Percentiles rank a stretch among this genome's conserved stretches.
These are phyloP conservation scores for Cryptococcus jaspeensis DNA, from an alignment of 1,284 basidiomycete genomes.

Conservation along the genomic window DNA sequence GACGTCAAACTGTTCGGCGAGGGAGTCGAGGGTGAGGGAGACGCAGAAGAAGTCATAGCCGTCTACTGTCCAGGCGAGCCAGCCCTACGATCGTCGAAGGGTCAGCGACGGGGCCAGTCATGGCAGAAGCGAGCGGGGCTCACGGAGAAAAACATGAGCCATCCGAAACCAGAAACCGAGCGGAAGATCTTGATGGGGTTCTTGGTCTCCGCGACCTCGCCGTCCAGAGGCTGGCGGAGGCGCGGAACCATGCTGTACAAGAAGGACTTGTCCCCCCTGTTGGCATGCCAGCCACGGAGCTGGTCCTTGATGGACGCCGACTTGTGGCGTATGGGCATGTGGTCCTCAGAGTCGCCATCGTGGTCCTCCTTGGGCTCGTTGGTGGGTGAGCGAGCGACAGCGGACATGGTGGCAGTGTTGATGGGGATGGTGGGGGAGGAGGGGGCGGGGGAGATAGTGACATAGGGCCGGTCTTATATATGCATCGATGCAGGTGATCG, in stretches of 20 bases:
- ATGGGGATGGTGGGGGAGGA: too few relatives aligned
- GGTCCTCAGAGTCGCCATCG: conserved; percentile 9
- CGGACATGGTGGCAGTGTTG: not conserved
- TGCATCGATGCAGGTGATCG: too few relatives aligned
- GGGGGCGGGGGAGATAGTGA: too few relatives aligned
- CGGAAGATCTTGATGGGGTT: conserved; percentile 50
- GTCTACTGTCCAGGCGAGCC: conserved; percentile 61
- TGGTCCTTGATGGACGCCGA: conserved; percentile 29
- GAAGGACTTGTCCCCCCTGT: conserved; percentile 34
- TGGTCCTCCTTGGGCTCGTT: not conserved
- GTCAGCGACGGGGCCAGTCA: not conserved
- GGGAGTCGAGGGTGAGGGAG: conserved; percentile 64
- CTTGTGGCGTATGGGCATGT: not conserved
- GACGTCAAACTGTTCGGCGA: conserved; percentile 53
- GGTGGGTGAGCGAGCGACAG: not conserved
- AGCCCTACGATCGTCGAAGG: conserved; percentile 50
- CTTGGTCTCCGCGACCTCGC: conserved; percentile 24
- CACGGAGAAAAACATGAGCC: conserved; percentile 58
- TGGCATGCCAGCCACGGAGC: conserved; percentile 40
- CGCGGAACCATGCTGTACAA: conserved; percentile 31
- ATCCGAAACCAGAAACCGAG: conserved; percentile 53
- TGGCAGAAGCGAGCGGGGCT: conserved; percentile 4
- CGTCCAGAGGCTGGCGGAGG: conserved; percentile 9
- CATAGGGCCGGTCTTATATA: too few relatives aligned
- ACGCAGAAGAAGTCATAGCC: conserved; percentile 69